Evolutionary conservation across 495 filamentous ascomycete genomes (phyloP).

Genomic region (Penicillium egyptiacum): DNA sequence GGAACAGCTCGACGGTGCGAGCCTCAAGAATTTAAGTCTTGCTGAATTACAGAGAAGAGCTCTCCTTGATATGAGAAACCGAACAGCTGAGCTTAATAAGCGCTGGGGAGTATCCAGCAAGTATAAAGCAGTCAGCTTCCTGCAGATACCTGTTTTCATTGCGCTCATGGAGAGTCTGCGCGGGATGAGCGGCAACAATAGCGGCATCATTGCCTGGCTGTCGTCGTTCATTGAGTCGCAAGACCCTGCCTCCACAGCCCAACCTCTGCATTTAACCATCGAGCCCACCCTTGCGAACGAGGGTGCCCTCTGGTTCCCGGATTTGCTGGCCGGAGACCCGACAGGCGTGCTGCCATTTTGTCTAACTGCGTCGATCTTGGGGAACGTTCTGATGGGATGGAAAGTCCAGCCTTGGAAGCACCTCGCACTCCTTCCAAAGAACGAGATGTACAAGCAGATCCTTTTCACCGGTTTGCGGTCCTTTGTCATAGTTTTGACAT

Average conservation of each 20-base stretch:
- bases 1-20: slow-evolving; percentile 1
- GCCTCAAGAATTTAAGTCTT: not conserved
- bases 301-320: slow-evolving; percentile 78
- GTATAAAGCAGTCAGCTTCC: slow-evolving; percentile 47
- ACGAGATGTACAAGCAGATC: slow-evolving; percentile 25
- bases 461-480: slow-evolving; percentile 23
- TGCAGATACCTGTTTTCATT: slow-evolving; percentile 69
- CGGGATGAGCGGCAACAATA: slow-evolving; percentile 57
- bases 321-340: slow-evolving; percentile 71
- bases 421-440: slow-evolving; percentile 29
- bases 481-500: slow-evolving; percentile 32
- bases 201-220: slow-evolving; percentile 52
- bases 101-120: slow-evolving; percentile 45
- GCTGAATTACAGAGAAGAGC: not conserved
- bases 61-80: slow-evolving; percentile 10
- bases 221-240: slow-evolving; percentile 20
- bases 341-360: slow-evolving; percentile 63
- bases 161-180: slow-evolving; percentile 66
- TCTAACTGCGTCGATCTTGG: slow-evolving; percentile 44
- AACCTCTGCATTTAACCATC: slow-evolving; percentile 29
- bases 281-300: slow-evolving; percentile 63
- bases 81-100: slow-evolving; percentile 34
- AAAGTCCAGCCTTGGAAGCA: slow-evolving; percentile 20
- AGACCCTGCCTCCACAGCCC: slow-evolving; percentile 2
- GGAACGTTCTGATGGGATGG: slow-evolving; percentile 39